Percentiles rank a stretch among this genome's conserved stretches.
Conservation (phyloP, 176 grass and related monocot genomes). For the Hordeum vulgare region DNA sequence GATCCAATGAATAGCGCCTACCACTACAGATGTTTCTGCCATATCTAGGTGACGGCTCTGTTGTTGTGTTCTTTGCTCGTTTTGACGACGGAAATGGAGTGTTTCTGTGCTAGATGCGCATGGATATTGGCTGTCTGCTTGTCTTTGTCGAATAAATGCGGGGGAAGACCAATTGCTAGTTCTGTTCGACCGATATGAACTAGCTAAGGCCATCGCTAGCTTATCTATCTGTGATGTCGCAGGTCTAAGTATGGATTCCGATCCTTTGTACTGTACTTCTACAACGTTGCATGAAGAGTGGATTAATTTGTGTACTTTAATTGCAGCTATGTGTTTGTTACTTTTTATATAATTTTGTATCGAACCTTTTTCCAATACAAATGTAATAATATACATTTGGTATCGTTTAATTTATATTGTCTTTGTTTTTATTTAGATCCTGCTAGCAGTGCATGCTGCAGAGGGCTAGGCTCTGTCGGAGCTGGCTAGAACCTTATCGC, state of each 20-base stretch:
- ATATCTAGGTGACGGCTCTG: constrained; percentile 8
- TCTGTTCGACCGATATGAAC: neutral
- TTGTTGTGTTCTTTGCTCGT: neutral
- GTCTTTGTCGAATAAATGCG: neutral
- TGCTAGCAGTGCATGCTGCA: too few relatives aligned
- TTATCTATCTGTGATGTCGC: neutral
- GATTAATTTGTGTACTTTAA: neutral
- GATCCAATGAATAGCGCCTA: constrained; percentile 90
- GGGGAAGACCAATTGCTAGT: neutral
- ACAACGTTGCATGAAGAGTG: neutral
- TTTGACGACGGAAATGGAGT: neutral
- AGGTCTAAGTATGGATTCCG: neutral
- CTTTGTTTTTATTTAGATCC: too few relatives aligned
- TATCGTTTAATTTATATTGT: too few relatives aligned
- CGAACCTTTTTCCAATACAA: too few relatives aligned
- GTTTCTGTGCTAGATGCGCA: neutral
- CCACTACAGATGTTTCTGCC: constrained; percentile 81
- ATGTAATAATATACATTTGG: too few relatives aligned
- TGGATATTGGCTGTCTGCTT: neutral
- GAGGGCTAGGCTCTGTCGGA: too few relatives aligned
- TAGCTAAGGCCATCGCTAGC: neutral
- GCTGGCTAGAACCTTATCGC: too few relatives aligned
- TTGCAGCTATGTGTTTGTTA: too few relatives aligned
- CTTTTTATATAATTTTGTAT: too few relatives aligned
- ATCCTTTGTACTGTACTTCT: neutral